These are phyloP conservation scores for Paraphaeosphaeria minitans DNA, from an alignment of 2,329 filamentous ascomycete genomes.

Conservation along the genomic window DNA sequence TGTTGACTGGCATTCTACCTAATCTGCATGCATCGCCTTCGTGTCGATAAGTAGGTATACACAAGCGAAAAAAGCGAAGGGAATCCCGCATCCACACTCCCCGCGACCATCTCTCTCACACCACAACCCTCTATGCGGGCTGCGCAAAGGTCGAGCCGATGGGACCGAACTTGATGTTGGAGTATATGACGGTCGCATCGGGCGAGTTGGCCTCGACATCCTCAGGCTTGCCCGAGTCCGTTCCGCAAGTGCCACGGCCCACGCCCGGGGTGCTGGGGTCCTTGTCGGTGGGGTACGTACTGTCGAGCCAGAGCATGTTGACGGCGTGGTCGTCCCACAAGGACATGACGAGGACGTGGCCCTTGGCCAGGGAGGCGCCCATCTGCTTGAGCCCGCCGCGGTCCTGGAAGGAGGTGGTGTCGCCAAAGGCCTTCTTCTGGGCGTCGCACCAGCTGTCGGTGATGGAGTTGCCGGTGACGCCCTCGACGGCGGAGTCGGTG, in stretches of 20 bases:
- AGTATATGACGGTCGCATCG: conserved; percentile 44
- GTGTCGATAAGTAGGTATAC: conserved; percentile 14
- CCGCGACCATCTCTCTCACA: background rate
- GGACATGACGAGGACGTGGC: conserved; percentile 69
- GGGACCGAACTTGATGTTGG: conserved; percentile 49
- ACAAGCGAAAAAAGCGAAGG: conserved; percentile 16
- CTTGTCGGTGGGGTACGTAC: conserved; percentile 60
- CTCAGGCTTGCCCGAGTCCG: conserved; percentile 43
- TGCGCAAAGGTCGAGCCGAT: conserved; percentile 47
- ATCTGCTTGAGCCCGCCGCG: conserved; percentile 63
- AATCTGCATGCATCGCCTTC: background rate
- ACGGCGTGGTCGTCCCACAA: conserved; percentile 69
- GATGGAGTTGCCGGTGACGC: conserved; percentile 59
- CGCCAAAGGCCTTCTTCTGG: conserved; percentile 62
- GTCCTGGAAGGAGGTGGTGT: conserved; percentile 58
- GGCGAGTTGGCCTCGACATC: conserved; percentile 45
- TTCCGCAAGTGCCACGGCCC: conserved; percentile 46
- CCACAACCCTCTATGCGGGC: conserved; percentile 29
- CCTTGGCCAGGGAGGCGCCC: conserved; percentile 59
- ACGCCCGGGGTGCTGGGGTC: conserved; percentile 40
- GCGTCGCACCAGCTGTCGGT: conserved; percentile 62
- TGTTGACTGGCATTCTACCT: conserved; percentile 4
- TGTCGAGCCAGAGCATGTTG: conserved; percentile 79
- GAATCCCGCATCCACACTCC: background rate
- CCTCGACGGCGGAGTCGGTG: conserved; percentile 50